Evolutionary conservation across 2,329 filamentous ascomycete genomes (phyloP).

Genomic region (Cordyceps tenuipes): DNA sequence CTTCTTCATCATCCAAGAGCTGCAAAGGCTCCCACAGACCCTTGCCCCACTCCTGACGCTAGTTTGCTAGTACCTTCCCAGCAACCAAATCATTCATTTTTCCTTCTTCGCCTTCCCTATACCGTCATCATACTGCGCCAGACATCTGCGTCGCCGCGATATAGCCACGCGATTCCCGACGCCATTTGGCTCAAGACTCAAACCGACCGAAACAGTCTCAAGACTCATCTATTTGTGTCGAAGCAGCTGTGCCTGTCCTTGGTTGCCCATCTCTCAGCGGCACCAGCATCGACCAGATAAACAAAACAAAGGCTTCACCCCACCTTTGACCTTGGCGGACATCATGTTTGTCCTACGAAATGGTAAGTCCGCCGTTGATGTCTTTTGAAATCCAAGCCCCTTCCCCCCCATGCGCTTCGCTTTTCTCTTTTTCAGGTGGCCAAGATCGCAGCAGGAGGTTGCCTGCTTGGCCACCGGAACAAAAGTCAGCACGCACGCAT

Average conservation of each 20-base stretch:
- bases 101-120: not conserved
- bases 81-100: not conserved
- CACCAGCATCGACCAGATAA: not conserved
- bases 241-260: not conserved
- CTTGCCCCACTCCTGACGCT: not conserved
- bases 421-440: not conserved
- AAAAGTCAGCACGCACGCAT: not conserved
- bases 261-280: not conserved
- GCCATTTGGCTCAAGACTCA: not conserved
- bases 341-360: conserved; percentile 33
- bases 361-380: conserved; percentile 22
- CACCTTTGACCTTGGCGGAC: conserved; percentile 14
- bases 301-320: conserved; percentile 6
- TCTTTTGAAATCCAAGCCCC: not conserved
- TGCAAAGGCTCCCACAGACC: not conserved
- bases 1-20: too few relatives aligned
- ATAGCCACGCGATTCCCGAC: not conserved
- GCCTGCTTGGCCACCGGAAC: not conserved
- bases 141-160: not conserved
- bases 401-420: not conserved
- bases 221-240: not conserved
- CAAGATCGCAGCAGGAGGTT: not conserved
- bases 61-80: not conserved
- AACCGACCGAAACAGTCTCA: not conserved
- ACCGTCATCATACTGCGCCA: not conserved